These are phyloP conservation scores for Myotisia sp. DNA, from an alignment of 2,329 filamentous ascomycete genomes.

Conservation along the genomic window DNA sequence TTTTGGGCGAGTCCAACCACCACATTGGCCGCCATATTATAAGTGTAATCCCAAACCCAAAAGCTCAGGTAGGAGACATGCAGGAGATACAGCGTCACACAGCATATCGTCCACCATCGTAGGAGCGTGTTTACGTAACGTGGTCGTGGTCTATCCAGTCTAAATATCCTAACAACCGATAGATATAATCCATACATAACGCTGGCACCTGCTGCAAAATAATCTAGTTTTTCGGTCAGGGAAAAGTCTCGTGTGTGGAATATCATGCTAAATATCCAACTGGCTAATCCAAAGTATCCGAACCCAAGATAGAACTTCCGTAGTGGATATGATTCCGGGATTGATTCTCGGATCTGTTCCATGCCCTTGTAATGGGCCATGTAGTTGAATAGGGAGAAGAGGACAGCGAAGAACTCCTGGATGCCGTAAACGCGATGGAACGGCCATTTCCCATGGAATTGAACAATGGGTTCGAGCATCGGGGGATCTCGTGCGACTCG, in stretches of 20 bases:
- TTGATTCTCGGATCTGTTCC: constrained; percentile 49
- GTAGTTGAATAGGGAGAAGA: constrained; percentile 88
- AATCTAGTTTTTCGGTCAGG: constrained; percentile 85
- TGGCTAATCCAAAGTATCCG: constrained; percentile 64
- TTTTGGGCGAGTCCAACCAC: constrained; percentile 68
- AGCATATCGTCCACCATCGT: constrained; percentile 61
- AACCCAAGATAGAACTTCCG: constrained; percentile 68
- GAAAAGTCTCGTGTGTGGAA: constrained; percentile 85
- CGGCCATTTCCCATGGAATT: constrained; percentile 99
- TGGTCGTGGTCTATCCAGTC: constrained; percentile 50
- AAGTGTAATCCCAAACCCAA: constrained; percentile 85
- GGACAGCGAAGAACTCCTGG: constrained; percentile 85
- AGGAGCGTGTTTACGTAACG: constrained; percentile 42
- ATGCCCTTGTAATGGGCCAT: constrained; percentile 71
- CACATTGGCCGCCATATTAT: constrained; percentile 96
- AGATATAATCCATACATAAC: constrained; percentile 89
- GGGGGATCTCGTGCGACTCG: constrained; percentile 52
- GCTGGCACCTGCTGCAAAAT: constrained; percentile 80
- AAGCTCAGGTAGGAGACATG: constrained; percentile 77
- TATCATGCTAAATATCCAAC: constrained; percentile 78
- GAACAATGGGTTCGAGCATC: constrained; percentile 55
- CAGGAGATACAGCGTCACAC: constrained; percentile 52
- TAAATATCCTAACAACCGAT: constrained; percentile 64
- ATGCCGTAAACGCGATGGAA: constrained; percentile 81
- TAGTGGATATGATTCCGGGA: constrained; percentile 61